phyloP scores from a whole-genome alignment of 192 early-diverging fungal genomes.

The Umbelopsis sp. region DNA sequence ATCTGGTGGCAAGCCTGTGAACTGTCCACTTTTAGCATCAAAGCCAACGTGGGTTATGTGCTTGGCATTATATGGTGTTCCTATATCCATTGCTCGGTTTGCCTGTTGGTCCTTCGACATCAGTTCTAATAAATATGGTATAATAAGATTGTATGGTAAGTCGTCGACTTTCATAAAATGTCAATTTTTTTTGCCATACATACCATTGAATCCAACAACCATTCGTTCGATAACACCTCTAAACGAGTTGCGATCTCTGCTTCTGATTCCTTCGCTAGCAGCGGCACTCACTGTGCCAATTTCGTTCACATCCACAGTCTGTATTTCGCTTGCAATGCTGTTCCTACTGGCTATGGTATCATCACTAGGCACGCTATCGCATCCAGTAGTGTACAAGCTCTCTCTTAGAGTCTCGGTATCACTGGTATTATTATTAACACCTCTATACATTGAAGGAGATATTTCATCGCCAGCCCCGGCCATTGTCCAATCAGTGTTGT shows the following conservation, averaged over 20 bases:
- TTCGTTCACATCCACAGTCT: not conserved
- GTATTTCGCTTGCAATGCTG: conserved; percentile 9
- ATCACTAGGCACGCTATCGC: conserved; percentile 3
- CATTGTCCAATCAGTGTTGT: not conserved
- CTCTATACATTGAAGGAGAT: not conserved
- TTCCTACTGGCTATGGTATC: conserved; percentile 9
- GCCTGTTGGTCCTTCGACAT: conserved; percentile 55
- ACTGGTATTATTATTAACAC: not conserved
- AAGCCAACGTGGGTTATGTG: conserved; percentile 98
- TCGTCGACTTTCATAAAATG: not conserved
- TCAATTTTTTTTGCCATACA: not conserved
- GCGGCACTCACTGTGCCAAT: not conserved
- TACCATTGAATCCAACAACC: conserved; percentile 48
- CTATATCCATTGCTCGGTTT: conserved; percentile 81
- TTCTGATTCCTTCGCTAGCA: conserved; percentile 18
- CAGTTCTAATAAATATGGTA: conserved; percentile 23
- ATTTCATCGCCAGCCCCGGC: not conserved
- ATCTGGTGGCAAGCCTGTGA: conserved; percentile 90
- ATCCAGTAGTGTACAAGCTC: not conserved
- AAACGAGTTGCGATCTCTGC: conserved; percentile 29
- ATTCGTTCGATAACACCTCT: conserved; percentile 58
- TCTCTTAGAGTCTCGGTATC: not conserved
- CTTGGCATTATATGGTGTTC: conserved; percentile 92
- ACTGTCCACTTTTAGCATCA: conserved; percentile 94
- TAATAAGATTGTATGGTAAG: not conserved